phyloP scores from a whole-genome alignment of 305 asterid genomes.

The Fraxinus xanthoxyloides region DNA sequence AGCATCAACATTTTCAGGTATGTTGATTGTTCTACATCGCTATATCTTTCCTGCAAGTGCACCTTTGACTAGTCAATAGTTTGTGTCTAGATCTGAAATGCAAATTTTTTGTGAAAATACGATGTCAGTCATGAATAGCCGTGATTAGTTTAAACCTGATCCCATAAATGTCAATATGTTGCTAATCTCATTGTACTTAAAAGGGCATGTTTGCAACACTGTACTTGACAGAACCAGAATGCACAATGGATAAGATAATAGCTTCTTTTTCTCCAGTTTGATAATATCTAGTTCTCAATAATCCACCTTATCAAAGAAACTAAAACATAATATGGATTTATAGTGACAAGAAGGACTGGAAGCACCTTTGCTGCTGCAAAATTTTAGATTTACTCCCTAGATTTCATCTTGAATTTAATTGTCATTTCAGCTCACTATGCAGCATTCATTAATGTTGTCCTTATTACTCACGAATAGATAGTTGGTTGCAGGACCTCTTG shows the following conservation, averaged over 20 bases:
- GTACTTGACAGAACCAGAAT: background rate
- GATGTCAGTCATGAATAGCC: background rate
- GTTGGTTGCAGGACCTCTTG: background rate
- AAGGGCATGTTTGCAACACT: background rate
- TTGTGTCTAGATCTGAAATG: constrained; percentile 1
- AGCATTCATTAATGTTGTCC: background rate
- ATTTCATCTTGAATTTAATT: background rate
- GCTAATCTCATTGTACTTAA: background rate
- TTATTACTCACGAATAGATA: background rate
- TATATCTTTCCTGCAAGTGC: constrained; percentile 8
- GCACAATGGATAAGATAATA: background rate
- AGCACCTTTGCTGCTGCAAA: background rate
- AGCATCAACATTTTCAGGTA: constrained; percentile 91
- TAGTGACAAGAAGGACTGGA: background rate
- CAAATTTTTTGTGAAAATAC: background rate
- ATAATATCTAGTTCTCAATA: background rate
- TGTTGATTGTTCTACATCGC: constrained; percentile 14
- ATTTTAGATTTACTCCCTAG: background rate
- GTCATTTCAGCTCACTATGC: background rate
- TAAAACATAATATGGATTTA: background rate
- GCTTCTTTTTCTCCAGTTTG: background rate
- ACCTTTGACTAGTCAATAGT: constrained; percentile 3
- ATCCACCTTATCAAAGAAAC: background rate
- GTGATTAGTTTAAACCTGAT: background rate
- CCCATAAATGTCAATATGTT: background rate